A percentile compares a stretch with the other conserved stretches of the same genome.
phyloP scores from a whole-genome alignment of 805 yeast species.

The Hanseniaspora vineae region DNA sequence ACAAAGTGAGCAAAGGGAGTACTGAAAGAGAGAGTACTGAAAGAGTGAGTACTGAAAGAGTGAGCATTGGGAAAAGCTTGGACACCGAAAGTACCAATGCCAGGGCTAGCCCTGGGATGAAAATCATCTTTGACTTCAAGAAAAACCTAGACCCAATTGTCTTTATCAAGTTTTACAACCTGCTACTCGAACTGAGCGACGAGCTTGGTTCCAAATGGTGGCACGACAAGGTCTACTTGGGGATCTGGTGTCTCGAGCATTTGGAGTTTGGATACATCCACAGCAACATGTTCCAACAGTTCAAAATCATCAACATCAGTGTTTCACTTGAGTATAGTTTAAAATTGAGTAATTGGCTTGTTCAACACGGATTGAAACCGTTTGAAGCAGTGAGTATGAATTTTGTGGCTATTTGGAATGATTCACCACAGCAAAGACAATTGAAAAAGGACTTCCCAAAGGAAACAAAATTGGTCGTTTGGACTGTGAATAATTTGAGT shows the following conservation, averaged over 20 bases:
- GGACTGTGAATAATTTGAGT: conserved; percentile 36
- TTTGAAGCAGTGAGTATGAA: conserved; percentile 43
- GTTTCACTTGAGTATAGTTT: conserved; percentile 1
- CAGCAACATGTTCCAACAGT: conserved; percentile 24
- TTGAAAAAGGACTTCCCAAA: conserved; percentile 21
- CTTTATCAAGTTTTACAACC: conserved; percentile 26
- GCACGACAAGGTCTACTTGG: conserved; percentile 34
- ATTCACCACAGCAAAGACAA: conserved; percentile 13
- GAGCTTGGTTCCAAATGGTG: conserved; percentile 25
- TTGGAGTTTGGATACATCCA: conserved; percentile 29
- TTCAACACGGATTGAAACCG: conserved; percentile 26
- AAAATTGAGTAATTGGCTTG: conserved; percentile 22
- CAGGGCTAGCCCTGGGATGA: conserved; percentile 12
- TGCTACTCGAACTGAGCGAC: conserved; percentile 18
- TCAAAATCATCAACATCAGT: conserved; percentile 25
- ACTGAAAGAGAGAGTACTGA: no score
- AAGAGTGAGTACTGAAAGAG: no score
- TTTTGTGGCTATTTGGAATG: conserved; percentile 33
- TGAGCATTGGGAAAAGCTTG: no score
- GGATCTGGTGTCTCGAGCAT: conserved; percentile 40
- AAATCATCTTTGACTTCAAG: conserved; percentile 41
- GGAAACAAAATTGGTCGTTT: conserved; percentile 29
- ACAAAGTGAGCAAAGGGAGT: no score
- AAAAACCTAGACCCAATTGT: conserved; percentile 32
- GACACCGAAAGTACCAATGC: no score